Base-by-base conservation (phyloP, 129 eudicot genomes). In the Tagetes erecta region DNA sequence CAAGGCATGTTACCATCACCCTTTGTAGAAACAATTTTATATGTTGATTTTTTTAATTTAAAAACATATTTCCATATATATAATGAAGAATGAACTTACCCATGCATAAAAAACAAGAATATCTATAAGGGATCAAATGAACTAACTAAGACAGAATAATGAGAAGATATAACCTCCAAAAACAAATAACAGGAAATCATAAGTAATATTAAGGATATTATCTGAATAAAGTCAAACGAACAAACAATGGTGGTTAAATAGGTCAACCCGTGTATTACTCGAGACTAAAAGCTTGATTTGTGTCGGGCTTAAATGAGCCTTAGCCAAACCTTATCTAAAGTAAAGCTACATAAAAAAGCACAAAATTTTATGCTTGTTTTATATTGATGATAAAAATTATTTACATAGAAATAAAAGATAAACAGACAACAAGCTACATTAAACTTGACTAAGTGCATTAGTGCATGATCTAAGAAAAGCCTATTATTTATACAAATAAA, bases 41-140 rank as follows among this genome's bases (percentile, higher is more conserved):
- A 36, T 51, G 14, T 52, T 10, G 36, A 39, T 50, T 79, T 14
- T 8, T 50, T 5, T 12, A 8, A 38, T 39, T 62, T 46, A 60
- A 59, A 47, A 59, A 70, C 34, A 33, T 12, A 72, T 42, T 55
- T 33, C 6, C 62, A 31, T 72, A 65, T 64, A 31, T 72, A 65
- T 64, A 41, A 71, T 60, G 67, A 49, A 1, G 20, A 41, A 36
- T 38, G 57, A 44, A 7, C 63, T 46, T 27, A 45, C 63, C 36
- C 38, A 56, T 56, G 30, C 40, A 80, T 55, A 67, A 7, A 46
- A 53, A 57, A 72, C 62, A 45, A 6, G 68, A 34, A 35, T 41
- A 65, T 63, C 66, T 51, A 37, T 42, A 71, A 78, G 49, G 57
- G 27, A 73, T 78, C 77, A 71, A 64, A 57, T 67, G 27, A 68